Evolutionary conservation across 148 eudicot species (phyloP).

Genomic region (Fagopyrum homotropicum): DNA sequence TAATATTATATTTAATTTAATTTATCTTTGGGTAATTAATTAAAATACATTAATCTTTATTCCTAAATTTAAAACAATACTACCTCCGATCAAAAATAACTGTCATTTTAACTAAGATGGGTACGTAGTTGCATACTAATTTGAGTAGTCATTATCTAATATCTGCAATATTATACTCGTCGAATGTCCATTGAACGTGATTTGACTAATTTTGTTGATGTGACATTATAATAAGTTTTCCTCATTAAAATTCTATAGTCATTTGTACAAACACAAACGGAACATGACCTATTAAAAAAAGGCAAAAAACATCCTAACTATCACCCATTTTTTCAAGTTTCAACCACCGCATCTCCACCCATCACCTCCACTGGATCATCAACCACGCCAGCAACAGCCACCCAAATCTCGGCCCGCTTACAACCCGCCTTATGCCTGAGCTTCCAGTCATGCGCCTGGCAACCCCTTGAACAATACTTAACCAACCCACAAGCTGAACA

Average conservation of each 20-base stretch:
- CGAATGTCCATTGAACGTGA: no score
- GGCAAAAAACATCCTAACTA: neutral
- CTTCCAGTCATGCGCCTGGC: conserved; percentile 46
- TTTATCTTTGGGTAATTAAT: no score
- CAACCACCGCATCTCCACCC: neutral
- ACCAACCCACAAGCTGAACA: conserved; percentile 58
- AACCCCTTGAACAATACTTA: conserved; percentile 46
- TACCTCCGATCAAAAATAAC: no score
- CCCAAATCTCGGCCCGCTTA: conserved; percentile 29
- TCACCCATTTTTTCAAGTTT: neutral
- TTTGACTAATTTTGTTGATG: no score
- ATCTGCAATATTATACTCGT: no score
- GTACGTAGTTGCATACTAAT: no score
- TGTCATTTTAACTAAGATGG: no score
- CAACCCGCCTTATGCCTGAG: conserved; percentile 51
- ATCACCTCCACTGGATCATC: neutral
- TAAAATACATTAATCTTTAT: no score
- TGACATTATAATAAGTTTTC: no score
- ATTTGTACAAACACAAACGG: neutral
- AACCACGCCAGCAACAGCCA: conserved; percentile 11
- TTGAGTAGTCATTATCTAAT: no score
- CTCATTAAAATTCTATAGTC: neutral
- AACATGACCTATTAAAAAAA: neutral
- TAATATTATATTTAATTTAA: no score
- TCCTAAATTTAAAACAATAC: no score